Base-by-base conservation (phyloP, 306 rosid species). In the Vigna hirtella region DNA sequence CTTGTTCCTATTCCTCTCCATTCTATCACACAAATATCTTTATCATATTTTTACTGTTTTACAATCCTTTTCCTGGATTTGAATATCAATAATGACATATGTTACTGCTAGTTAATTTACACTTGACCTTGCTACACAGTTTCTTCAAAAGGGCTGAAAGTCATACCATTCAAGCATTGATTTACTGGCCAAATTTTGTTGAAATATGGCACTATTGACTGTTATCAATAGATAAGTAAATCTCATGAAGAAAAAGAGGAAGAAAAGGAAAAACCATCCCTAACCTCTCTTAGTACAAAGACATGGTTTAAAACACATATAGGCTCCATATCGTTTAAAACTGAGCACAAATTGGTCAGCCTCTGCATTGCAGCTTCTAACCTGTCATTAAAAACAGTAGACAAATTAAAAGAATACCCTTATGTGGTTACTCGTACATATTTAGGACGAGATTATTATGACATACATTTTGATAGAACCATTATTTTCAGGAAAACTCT, bases 351-450 rank as follows among this genome's bases (percentile, higher is more conserved):
- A 83, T 95, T 95, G 72, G 98, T 92, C 84, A 95, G 70, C 87
- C 98, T 91, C 88, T 95, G 98, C 97, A 95, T 93, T 40, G 98
- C 98, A 80, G 98, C 98, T 89, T 95, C 98, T 76, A 95, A 82
- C 98, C 98, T 95, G 91, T 77, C 77, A 77, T 79, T 38, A 47
- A 36, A 28, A 61, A 72, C 17, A 66, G 43, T 20, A 28, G 70
- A 63, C 47, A 72, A 17, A 63, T 74, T 59, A 77, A 69, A 72
- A 43, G 18, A 59, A 50, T 73, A 78, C 32, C 45, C 38, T 62
- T 26, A 73, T 28, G 59, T n/a, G 40, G 62, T 50, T 59, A 59
- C 62, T 62, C 52, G 72, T 66, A 55, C 61, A 32, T 59, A 79
- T 50, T 61, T 70, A 70, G 68, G 40, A 81, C 22, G 2, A 24